Base-by-base conservation (phyloP, 2,329 filamentous ascomycete genomes). In the Colletotrichum chlorophyti region DNA sequence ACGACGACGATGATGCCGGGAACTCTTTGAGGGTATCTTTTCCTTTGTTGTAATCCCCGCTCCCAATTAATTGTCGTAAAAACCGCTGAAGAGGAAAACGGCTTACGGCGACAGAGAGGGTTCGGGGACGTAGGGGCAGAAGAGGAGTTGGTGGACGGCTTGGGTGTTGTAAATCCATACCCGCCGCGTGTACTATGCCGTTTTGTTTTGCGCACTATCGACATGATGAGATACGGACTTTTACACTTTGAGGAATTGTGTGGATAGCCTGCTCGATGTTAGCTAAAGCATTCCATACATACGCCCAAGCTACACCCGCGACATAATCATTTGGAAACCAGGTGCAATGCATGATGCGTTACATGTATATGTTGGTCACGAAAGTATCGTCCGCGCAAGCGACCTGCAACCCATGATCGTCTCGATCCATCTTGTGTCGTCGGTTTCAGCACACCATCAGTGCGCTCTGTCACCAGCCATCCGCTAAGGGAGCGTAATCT, bases 191-290 rank as follows among this genome's bases (percentile, higher is more conserved):
- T 60, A 50, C 45, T 60, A 57, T 60, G 57, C 49, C 55, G n/a
- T n/a, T n/a, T n/a, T 40, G 38, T 50, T 7, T 55, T 60, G 57
- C 45, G 57, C 57, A 60, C 55, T 43, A 48, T 43, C 37, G 40
- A 23, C 51, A 55, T 59, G 37, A 59, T 60, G 57, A 60, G 57
- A 55, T 57, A 59, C 32, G 55, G 55, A 59, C 55, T 15, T 15
- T 55, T n/a, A n/a, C n/a, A 49, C 45, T 49, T 54, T 14, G 43
- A 51, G 51, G 43, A 45, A 27, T 48, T 27, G 38, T 54, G 37
- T 45, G 43, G 38, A 51, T 40, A 60, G 40, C 26, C 17, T 46
- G 29, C 50, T 50, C 45, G 26, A 55, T 45, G 51, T 57, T 50
- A 60, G 57, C 51, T 51, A 50, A 40, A 57, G 32, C 50, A 50